These are phyloP conservation scores for Juglanconis juglandina DNA, from an alignment of 2,329 filamentous ascomycete species.

Conservation along the genomic window DNA sequence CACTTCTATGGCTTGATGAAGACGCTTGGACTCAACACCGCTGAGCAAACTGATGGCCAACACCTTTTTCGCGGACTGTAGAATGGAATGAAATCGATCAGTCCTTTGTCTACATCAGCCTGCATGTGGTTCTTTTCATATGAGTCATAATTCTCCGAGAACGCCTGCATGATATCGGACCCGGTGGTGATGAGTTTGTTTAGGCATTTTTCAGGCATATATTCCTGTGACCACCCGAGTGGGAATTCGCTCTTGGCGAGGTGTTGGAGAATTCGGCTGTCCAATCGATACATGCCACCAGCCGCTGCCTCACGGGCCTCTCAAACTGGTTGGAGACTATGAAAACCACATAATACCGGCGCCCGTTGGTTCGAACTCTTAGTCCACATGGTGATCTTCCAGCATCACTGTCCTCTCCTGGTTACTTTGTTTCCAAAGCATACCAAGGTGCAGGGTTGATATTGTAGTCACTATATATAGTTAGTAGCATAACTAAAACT, in stretches of 20 bases:
- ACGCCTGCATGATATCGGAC: too few species aligned
- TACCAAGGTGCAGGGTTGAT: background rate
- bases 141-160: too few species aligned
- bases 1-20: background rate
- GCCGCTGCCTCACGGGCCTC: background rate
- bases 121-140: too few species aligned
- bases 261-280: too few species aligned
- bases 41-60: background rate
- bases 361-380: constrained; percentile 1
- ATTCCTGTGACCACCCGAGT: too few species aligned
- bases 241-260: too few species aligned
- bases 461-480: too few species aligned
- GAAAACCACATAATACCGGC: background rate
- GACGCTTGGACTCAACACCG: background rate
- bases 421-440: background rate
- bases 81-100: background rate
- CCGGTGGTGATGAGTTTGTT: too few species aligned
- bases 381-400: background rate
- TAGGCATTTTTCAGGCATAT: too few species aligned
- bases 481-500: too few species aligned
- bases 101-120: background rate
- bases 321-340: background rate
- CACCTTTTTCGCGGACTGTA: background rate
- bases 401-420: background rate
- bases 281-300: background rate